Evolutionary conservation across 73 alveolate genomes (phyloP), one percentile per base, ranked within the genome.

Genomic region (Blepharisma stoltei): DNA sequence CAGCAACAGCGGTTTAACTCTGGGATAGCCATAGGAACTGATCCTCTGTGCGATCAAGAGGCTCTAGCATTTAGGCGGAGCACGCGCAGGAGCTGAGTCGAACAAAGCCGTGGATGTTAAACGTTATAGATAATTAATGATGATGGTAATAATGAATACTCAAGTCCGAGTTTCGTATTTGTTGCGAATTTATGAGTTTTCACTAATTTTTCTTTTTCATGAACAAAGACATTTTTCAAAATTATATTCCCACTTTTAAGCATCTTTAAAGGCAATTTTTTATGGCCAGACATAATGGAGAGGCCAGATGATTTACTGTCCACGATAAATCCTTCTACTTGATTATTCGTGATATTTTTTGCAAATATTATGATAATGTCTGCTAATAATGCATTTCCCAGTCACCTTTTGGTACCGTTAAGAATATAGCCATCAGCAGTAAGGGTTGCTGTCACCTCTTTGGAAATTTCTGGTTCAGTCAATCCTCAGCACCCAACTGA

Each of bases 381-480:
- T 0, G 92, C 69, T 23, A 38, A 38, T 60, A 79, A 32, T 11
- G 81, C 92, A 46, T 80, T 85, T 8, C 95, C 92, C 7, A 85
- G 68, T 92, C 95, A 88, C 44, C 86, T 53, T 65, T 88, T 88
- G 32, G 20, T 48, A 1, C 95, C 95, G 60, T 70, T 88, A 21
- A 88, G 37, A 6, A 84, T 6, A 65, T 54, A 88, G n/a, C 92
- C 92, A 0, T 89, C 92, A 6, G 47, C 81, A 1, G 69, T 81
- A 47, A 11, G 38, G 71, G 44, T 67, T 32, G 95, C 95, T 11
- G 87, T 67, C 1, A 86, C 92, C 45, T 88, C 89, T 11, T 80
- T 44, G 47, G 92, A 92, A 54, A 55, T 48, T 25, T 76, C 88
- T 4, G 92, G 90, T 70, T 88, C 95, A 6, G 95, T 77, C 47